Percentiles rank a stretch among this genome's conserved stretches.
These are phyloP conservation scores for Fusarium anguioides DNA, from an alignment of 2,329 filamentous ascomycete species.

Conservation along the genomic window DNA sequence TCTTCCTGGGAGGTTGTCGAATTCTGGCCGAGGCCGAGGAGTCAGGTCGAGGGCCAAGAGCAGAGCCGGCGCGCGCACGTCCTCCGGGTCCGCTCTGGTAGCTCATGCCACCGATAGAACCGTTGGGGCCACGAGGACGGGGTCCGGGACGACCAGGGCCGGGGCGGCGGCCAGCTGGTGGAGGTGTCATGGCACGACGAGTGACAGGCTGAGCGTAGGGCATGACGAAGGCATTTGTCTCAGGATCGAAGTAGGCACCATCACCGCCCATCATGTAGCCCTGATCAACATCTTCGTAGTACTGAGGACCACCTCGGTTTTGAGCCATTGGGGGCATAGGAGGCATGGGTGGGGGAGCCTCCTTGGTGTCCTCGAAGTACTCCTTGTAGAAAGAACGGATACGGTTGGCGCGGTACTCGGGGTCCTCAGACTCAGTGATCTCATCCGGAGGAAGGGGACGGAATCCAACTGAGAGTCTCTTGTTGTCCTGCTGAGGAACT, in stretches of 20 bases:
- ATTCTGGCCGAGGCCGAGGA: conserved; percentile 69
- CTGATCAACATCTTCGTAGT: conserved; percentile 81
- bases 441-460: conserved; percentile 90
- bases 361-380: conserved; percentile 90
- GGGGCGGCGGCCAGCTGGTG: conserved; percentile 69
- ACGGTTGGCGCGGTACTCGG: conserved; percentile 92
- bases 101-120: conserved; percentile 62
- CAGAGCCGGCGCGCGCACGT: conserved; percentile 65
- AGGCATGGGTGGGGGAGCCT: conserved; percentile 56
- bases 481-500: conserved; percentile 65
- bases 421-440: conserved; percentile 82
- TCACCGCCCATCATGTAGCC: conserved; percentile 76
- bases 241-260: conserved; percentile 72
- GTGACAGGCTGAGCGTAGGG: conserved; percentile 86
- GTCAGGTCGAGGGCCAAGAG: conserved; percentile 67
- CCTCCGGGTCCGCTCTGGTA: conserved; percentile 61
- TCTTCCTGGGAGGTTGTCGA: conserved; percentile 57
- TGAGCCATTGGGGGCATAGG: conserved; percentile 47
- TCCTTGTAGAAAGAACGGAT: conserved; percentile 99
- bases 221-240: conserved; percentile 77
- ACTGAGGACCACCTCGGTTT: conserved; percentile 52
- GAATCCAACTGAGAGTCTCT: conserved; percentile 75
- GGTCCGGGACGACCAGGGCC: conserved; percentile 47
- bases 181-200: conserved; percentile 95
- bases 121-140: conserved; percentile 56